phyloP scores from a whole-genome alignment of 495 filamentous ascomycete genomes.

The Hyaloscypha hepaticicola region DNA sequence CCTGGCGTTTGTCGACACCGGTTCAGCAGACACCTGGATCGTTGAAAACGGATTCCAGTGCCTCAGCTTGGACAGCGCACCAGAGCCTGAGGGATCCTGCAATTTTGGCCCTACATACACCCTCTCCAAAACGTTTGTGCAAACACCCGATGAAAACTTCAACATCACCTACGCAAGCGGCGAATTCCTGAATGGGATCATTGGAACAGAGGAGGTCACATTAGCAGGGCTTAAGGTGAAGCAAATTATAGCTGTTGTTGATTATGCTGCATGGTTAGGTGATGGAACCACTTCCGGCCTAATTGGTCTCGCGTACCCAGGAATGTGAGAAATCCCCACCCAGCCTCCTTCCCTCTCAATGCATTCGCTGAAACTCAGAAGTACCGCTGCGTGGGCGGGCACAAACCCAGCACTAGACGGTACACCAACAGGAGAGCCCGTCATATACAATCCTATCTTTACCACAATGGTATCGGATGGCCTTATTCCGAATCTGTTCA shows the following conservation, averaged over 20 bases:
- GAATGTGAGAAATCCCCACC: conserved; percentile 25
- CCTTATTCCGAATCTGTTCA: conserved; percentile 55
- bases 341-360: conserved; percentile 2
- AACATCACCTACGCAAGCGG: conserved; percentile 60
- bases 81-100: conserved; percentile 40
- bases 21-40: conserved; percentile 62
- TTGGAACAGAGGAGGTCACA: conserved; percentile 57
- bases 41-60: conserved; percentile 49
- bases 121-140: conserved; percentile 38
- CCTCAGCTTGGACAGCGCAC: conserved; percentile 32
- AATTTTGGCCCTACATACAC: conserved; percentile 46
- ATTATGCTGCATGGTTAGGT: conserved; percentile 47
- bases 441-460: conserved; percentile 51
- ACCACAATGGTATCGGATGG: conserved; percentile 54
- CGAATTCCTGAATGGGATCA: conserved; percentile 52
- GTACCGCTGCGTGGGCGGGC: too few species aligned
- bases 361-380: neutral
- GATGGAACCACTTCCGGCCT: conserved; percentile 53
- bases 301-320: conserved; percentile 60
- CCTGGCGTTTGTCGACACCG: conserved; percentile 57
- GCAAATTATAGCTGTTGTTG: conserved; percentile 55
- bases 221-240: conserved; percentile 55
- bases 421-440: too few species aligned
- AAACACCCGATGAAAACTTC: conserved; percentile 51
- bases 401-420: too few species aligned